Base-by-base conservation (phyloP, 257 asterid species). In the Ilex asprella region DNA sequence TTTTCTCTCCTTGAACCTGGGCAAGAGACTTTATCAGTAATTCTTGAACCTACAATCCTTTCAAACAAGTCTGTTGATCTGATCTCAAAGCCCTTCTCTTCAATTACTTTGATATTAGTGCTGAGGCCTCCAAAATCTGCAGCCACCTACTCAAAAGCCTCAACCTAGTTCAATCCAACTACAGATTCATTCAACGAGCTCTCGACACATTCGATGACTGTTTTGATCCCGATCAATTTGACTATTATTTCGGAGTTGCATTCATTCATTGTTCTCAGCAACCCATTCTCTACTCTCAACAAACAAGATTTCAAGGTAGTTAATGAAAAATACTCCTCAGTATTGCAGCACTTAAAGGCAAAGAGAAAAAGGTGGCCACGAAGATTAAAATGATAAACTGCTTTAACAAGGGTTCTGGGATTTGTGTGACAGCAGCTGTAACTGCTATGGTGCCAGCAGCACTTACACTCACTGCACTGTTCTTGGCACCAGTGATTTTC, bases 101-200 rank as follows among this genome's bases (percentile, higher is more conserved):
- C 15, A 60, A 76, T 55, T 91, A 86, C 69, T 88, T 91, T 63
- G 63, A 81, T 12, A 59, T 81, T 27, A 91, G 95, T 59, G 94
- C 94, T 0, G 95, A 86, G 16, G 95, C 98, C 2, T 86, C 94
- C 0, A 59, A 41, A 46, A 67, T 84, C 62, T 91, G 95, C 75
- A 78, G 74, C 81, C 72, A 67, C 5, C 84, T 91, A 9, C 81
- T 91, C 13, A 68, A 58, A 64, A 64, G 65, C 75, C 65, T 84
- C 9, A 67, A 43, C 72, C 82, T 76, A 50, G 66, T 86, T 39
- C 88, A 76, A 68, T 59, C 85, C 7, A 77, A 81, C 50, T 66
- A 71, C 67, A 58, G 12, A 0, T 65, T 67, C 39, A 67, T 85
- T 30, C 68, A 70, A 44, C 74, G 69, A 53, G 61, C 73, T 30